Percentiles rank a stretch among this genome's conserved stretches.
Evolutionary conservation across 2,329 filamentous ascomycete species (phyloP).

Genomic region (Dothiorella sarmentorum): DNA sequence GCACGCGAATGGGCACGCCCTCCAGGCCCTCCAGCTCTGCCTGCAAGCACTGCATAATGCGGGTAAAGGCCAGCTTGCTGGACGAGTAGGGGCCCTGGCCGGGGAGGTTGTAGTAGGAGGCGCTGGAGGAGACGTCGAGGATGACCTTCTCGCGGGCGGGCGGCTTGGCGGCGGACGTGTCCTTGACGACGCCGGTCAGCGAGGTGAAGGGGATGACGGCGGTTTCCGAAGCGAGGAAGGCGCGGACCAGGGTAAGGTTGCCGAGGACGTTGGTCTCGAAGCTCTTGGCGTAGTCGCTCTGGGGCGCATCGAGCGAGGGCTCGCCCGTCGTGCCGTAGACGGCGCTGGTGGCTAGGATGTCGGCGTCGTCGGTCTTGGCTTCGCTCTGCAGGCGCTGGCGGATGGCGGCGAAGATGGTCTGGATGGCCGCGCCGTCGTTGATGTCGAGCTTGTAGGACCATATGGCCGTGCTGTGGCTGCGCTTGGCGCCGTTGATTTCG

Average conservation of each 20-base stretch:
- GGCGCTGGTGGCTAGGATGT: too few relatives aligned
- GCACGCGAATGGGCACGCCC: background rate
- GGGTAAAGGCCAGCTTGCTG: conserved; percentile 14
- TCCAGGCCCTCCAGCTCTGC: background rate
- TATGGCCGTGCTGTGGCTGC: too few relatives aligned
- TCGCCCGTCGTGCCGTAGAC: too few relatives aligned
- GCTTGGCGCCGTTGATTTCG: too few relatives aligned
- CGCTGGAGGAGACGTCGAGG: conserved; percentile 2
- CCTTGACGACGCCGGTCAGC: background rate
- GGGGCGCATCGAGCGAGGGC: too few relatives aligned
- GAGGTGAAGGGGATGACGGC: background rate
- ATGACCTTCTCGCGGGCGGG: background rate
- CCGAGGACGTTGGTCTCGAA: conserved; percentile 22
- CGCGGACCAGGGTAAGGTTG: conserved; percentile 20
- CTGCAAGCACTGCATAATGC: conserved; percentile 15
- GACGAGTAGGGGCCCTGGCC: conserved; percentile 17
- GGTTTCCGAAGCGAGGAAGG: conserved; percentile 19
- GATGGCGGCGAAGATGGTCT: too few relatives aligned
- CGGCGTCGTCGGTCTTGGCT: too few relatives aligned
- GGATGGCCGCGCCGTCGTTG: too few relatives aligned
- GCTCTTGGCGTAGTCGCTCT: too few relatives aligned
- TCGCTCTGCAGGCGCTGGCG: too few relatives aligned
- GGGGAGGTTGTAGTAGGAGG: background rate
- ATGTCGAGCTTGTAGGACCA: too few relatives aligned
- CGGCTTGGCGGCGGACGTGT: background rate